Base-by-base conservation (phyloP, 768 basidiomycete species). In the Hygrocybe coccinea region DNA sequence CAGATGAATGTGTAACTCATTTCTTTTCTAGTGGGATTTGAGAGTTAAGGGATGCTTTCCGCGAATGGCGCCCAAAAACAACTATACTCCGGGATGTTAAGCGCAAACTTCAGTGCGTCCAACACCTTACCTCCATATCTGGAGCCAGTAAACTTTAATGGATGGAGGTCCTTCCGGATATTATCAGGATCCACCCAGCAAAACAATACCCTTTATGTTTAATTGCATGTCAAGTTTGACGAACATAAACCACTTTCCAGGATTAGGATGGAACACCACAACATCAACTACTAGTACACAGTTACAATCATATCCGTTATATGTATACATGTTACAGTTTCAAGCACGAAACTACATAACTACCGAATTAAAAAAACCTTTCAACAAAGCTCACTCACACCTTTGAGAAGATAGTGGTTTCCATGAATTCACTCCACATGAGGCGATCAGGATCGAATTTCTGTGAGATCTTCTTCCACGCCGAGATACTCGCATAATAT, bases 61-160 rank as follows among this genome's bases (percentile, higher is more conserved):
- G 89, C 50, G 81, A 86, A 57, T 97, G 93, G 93, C 81, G 86
- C 56, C 93, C 93, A 2, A 87, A 83, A 67, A 94, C 93, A 7
- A 79, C 84, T n/a, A 83, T 89, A n/a, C 70, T 91, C 33, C 78
- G 87, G 21, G 89, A 91, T 50, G 71, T 91, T 50, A 91, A 89
- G 69, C 77, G 84, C 56, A 91, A 90, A 69, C 70, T 91, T n/a
- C 86, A 89, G 62, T 88, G 89, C 7, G 89, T 90, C 43, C 85
- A 85, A 61, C 77, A 82, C 22, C 72, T 90, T 22, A 79, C 82
- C 9, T 64, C 74, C 2, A 60, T 74, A 1, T 73, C 75, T 33
- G 55, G 59, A 11, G 50, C 54, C 43, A 59, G 58, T 43, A 59
- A 56, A 54, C 50, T 59, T 7, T 56, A 29, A 52, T 4, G 12